These are phyloP conservation scores for Echinochloa phyllopogon DNA, from an alignment of 176 grass and related monocot genomes.

Conservation along the genomic window DNA sequence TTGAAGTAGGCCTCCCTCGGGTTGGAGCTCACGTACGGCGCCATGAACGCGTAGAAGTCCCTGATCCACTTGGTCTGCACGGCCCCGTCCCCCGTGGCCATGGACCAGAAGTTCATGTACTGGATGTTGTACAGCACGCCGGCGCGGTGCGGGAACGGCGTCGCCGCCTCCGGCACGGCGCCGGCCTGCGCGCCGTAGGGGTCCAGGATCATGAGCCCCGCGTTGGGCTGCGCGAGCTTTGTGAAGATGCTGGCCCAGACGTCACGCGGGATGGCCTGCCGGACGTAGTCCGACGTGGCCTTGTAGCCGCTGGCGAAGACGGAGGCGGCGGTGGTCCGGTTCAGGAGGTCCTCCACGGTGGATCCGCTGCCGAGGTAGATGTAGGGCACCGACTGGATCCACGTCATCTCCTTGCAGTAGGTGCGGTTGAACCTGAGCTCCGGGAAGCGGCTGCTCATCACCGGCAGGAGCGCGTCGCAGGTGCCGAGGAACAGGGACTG, in stretches of 20 bases:
- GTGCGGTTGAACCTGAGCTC: constrained; percentile 41
- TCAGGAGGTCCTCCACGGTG: constrained; percentile 46
- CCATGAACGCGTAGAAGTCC: constrained; percentile 50
- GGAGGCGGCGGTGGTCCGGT: constrained; percentile 6
- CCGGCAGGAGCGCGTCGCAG: constrained; percentile 7
- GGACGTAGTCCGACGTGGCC: constrained; percentile 60
- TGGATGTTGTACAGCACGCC: constrained; percentile 60
- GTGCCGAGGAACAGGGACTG: constrained; percentile 54
- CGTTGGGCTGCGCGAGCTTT: constrained; percentile 31
- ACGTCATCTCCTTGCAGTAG: constrained; percentile 59
- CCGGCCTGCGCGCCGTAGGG: constrained; percentile 46
- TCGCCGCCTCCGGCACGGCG: constrained; percentile 31
- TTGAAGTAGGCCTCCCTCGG: constrained; percentile 63
- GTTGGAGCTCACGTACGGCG: constrained; percentile 38
- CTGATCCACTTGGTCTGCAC: constrained; percentile 40
- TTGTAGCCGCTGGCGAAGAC: constrained; percentile 33
- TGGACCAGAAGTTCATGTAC: constrained; percentile 51
- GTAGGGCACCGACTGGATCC: constrained; percentile 57
- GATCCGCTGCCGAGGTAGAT: constrained; percentile 39
- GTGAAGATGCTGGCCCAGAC: constrained; percentile 26
- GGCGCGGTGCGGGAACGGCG: constrained; percentile 57
- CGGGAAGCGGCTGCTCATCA: constrained; percentile 48
- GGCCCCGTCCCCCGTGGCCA: not conserved
- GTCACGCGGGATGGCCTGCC: constrained; percentile 19
- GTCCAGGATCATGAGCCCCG: constrained; percentile 55